A percentile compares a stretch with the other conserved stretches of the same genome.
Evolutionary conservation across 1,284 basidiomycete genomes (phyloP).

Genomic region (Pyrrhoderma lamaoense): DNA sequence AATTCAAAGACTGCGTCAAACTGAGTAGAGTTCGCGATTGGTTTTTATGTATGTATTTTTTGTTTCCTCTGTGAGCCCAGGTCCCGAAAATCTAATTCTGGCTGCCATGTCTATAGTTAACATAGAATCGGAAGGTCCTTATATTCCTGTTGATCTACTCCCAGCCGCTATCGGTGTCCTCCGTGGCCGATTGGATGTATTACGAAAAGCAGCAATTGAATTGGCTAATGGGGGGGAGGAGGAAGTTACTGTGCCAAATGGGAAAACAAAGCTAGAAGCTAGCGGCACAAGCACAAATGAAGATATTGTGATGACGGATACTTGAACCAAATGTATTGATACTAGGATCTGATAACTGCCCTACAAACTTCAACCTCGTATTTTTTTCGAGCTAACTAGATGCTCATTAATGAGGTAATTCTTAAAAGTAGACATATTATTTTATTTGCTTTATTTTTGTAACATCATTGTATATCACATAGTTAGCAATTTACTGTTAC

Average conservation of each 20-base stretch:
- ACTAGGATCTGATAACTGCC: too few relatives aligned
- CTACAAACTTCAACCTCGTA: too few relatives aligned
- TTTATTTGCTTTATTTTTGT: too few relatives aligned
- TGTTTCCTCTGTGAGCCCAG: slow-evolving; percentile 80
- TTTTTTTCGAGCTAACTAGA: too few relatives aligned
- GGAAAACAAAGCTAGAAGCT: too few relatives aligned
- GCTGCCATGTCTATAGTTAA: slow-evolving; percentile 48
- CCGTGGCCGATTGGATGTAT: slow-evolving; percentile 66
- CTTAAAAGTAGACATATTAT: too few relatives aligned
- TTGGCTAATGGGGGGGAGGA: slow-evolving; percentile 25
- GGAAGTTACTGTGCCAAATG: not conserved
- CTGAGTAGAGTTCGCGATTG: slow-evolving; percentile 86
- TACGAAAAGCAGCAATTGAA: slow-evolving; percentile 52
- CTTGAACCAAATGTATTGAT: not conserved
- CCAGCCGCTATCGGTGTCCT: slow-evolving; percentile 81
- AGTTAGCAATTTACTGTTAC: too few relatives aligned
- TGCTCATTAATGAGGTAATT: too few relatives aligned
- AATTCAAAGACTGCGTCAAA: slow-evolving; percentile 83
- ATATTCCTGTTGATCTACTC: slow-evolving; percentile 78
- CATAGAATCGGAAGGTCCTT: slow-evolving; percentile 87
- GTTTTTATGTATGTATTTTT: slow-evolving; percentile 81
- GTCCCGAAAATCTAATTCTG: not conserved
- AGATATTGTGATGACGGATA: slow-evolving; percentile 5
- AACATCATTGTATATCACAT: too few relatives aligned
- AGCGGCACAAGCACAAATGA: too few relatives aligned